Evolutionary conservation across 2,329 filamentous ascomycete species (phyloP).

Genomic region (Hypoxylon rubiginosum): DNA sequence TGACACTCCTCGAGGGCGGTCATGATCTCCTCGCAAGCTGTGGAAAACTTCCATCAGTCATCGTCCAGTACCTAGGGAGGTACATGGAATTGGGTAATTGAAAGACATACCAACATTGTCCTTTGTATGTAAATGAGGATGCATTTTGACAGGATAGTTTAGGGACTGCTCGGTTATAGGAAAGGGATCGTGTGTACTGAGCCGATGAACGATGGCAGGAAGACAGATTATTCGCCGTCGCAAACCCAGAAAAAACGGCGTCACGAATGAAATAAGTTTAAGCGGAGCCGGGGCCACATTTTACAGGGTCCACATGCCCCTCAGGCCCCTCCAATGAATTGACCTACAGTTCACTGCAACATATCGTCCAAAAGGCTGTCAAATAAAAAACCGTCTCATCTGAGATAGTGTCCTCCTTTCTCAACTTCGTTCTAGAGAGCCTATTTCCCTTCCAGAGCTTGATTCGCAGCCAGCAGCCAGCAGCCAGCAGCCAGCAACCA

Average conservation of each 20-base stretch:
- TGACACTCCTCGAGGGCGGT: conserved; percentile 95
- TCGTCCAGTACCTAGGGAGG: conserved; percentile 1
- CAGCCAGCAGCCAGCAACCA: conserved; percentile 55
- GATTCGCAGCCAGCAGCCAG: neutral
- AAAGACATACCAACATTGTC: conserved; percentile 80
- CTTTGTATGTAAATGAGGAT: conserved; percentile 96
- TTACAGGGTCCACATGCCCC: conserved; percentile 39
- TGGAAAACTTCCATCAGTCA: neutral
- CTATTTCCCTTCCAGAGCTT: neutral
- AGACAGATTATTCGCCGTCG: conserved; percentile 13
- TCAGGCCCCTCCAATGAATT: conserved; percentile 44
- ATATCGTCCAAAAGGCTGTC: conserved; percentile 22
- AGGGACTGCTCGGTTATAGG: neutral
- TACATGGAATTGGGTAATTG: conserved; percentile 1
- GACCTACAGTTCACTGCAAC: conserved; percentile 32
- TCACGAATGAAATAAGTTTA: conserved; percentile 24
- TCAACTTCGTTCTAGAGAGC: conserved; percentile 16
- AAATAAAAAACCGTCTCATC: conserved; percentile 26
- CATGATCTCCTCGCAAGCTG: conserved; percentile 97
- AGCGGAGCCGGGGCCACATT: conserved; percentile 47
- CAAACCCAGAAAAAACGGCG: conserved; percentile 22
- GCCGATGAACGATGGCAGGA: neutral
- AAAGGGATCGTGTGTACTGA: neutral
- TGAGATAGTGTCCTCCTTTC: conserved; percentile 10
- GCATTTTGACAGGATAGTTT: conserved; percentile 72